Percentiles rank a stretch among this genome's conserved stretches.
Evolutionary conservation across 1,284 basidiomycete species (phyloP).

Genomic region (Leccinum holopus): DNA sequence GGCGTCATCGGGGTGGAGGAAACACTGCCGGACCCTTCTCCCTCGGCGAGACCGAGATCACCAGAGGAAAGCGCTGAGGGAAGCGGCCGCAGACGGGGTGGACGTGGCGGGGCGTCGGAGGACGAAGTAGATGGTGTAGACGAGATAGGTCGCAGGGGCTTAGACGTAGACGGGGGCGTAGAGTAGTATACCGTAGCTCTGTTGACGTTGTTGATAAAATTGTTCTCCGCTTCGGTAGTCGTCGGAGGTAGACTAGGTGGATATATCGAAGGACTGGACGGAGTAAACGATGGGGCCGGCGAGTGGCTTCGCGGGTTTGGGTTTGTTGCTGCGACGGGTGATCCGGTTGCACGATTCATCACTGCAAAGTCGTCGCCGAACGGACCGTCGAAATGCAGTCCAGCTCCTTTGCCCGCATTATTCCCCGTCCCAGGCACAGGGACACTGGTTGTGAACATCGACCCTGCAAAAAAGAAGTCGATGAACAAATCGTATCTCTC

Average conservation of each 20-base stretch:
- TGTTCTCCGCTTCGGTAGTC: constrained; percentile 2
- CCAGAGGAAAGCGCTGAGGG: constrained; percentile 6
- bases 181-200: not conserved
- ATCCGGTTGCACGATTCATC: constrained; percentile 10
- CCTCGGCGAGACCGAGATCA: constrained; percentile 1
- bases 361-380: constrained; percentile 3
- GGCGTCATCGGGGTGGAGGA: not conserved
- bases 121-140: not conserved
- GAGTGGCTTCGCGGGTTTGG: constrained; percentile 6
- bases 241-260: constrained; percentile 11
- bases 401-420: not conserved
- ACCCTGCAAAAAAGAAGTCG: not conserved
- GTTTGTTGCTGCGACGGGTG: constrained; percentile 20
- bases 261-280: constrained; percentile 20
- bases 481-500: constrained; percentile 1
- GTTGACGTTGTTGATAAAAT: not conserved
- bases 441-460: not conserved
- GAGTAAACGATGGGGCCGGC: constrained; percentile 5
- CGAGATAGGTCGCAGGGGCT: not conserved
- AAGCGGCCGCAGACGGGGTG: constrained; percentile 29
- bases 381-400: not conserved
- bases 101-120: constrained; percentile 37
- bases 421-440: not conserved
- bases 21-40: not conserved
- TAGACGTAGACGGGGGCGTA: not conserved